phyloP scores from a whole-genome alignment of 2,329 filamentous ascomycete genomes.

The Penicillium brasilianum region DNA sequence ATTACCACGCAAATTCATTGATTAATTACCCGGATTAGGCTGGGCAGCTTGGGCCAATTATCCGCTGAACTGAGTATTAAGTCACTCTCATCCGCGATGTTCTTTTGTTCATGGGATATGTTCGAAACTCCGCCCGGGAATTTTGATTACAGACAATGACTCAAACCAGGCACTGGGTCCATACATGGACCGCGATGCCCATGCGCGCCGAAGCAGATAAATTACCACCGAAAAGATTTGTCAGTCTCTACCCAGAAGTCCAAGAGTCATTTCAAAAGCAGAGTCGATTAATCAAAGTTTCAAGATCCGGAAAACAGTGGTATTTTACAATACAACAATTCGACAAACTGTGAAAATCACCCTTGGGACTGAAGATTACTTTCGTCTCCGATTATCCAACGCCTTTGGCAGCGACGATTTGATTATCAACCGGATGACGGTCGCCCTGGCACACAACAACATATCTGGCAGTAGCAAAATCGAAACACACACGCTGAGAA shows the following conservation, averaged over 20 bases:
- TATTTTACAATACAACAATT: constrained; percentile 65
- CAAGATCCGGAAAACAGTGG: background rate
- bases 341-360: constrained; percentile 69
- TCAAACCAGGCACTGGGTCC: background rate
- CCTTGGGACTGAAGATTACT: constrained; percentile 59
- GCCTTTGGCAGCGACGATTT: constrained; percentile 66
- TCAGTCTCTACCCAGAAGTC: background rate
- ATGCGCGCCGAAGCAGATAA: constrained; percentile 2
- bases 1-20: no score
- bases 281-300: background rate
- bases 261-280: background rate
- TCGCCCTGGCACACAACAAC: constrained; percentile 57
- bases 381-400: constrained; percentile 67
- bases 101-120: no score
- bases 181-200: constrained; percentile 2
- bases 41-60: no score
- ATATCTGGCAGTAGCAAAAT: constrained; percentile 58
- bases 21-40: no score
- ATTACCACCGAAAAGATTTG: background rate
- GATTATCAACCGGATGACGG: constrained; percentile 62
- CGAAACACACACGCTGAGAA: constrained; percentile 57
- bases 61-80: no score
- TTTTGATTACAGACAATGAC: background rate
- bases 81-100: no score
- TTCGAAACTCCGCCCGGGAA: background rate